Evolutionary conservation across 192 early-diverging fungal species (phyloP).

Genomic region (Mortierella claussenii): DNA sequence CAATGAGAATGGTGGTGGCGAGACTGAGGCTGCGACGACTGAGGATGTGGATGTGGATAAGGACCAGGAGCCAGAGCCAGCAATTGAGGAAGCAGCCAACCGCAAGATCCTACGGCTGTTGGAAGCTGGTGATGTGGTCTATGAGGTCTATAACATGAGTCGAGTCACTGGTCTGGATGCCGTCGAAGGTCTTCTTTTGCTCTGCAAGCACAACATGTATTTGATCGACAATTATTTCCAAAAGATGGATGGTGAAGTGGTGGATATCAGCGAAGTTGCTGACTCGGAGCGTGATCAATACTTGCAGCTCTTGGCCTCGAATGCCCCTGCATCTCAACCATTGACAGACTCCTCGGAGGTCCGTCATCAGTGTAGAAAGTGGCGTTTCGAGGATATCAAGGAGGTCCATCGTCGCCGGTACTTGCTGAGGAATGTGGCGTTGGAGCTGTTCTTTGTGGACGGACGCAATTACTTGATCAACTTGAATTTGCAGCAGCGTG

Average conservation of each 20-base stretch:
- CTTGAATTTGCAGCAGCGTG: conserved; percentile 70
- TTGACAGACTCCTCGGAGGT: conserved; percentile 51
- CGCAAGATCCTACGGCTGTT: conserved; percentile 74
- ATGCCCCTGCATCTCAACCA: conserved; percentile 56
- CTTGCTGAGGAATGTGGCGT: conserved; percentile 69
- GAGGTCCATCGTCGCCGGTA: conserved; percentile 66
- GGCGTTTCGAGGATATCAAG: conserved; percentile 68
- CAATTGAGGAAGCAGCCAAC: conserved; percentile 76
- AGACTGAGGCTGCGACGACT: background rate
- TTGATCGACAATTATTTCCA: conserved; percentile 79
- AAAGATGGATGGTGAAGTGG: conserved; percentile 68
- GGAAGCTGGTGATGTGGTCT: conserved; percentile 73
- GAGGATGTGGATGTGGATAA: conserved; percentile 27
- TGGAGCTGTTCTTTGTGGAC: conserved; percentile 86
- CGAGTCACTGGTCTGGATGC: conserved; percentile 75
- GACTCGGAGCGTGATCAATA: conserved; percentile 70
- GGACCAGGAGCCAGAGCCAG: conserved; percentile 53
- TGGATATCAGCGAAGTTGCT: conserved; percentile 78
- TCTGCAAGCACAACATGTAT: conserved; percentile 79
- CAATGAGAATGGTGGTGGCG: background rate
- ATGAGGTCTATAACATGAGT: conserved; percentile 78
- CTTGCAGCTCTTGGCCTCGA: conserved; percentile 62
- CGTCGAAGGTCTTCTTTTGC: conserved; percentile 70
- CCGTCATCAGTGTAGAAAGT: conserved; percentile 60
- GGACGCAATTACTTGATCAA: conserved; percentile 80